A percentile compares a stretch with the other conserved stretches of the same genome.
phyloP scores from a whole-genome alignment of 371 early-diverging fungal species.

The Mortierella sp. region DNA sequence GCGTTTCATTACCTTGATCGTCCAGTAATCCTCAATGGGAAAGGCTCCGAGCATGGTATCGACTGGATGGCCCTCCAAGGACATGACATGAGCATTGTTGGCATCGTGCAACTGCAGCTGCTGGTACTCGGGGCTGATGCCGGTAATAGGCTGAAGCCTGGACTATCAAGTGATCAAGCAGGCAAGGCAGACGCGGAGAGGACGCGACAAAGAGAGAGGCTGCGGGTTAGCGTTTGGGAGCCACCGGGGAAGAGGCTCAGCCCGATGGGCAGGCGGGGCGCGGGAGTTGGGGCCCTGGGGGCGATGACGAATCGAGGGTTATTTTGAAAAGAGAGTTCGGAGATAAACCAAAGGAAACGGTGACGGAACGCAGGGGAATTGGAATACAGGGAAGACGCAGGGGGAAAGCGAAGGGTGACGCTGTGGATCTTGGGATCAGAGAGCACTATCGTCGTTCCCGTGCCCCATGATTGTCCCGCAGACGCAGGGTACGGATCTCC shows the following conservation, averaged over 20 bases:
- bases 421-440: too few relatives aligned
- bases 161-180: conserved; percentile 54
- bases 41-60: conserved; percentile 85
- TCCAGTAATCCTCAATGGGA: conserved; percentile 85
- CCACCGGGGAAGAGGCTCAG: too few relatives aligned
- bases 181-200: too few relatives aligned
- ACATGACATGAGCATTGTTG: conserved; percentile 67
- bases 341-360: conserved; percentile 2
- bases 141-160: conserved; percentile 93
- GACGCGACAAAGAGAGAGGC: too few relatives aligned
- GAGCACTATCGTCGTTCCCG: conserved; percentile 1
- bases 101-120: conserved; percentile 70
- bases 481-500: background rate
- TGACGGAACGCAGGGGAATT: background rate
- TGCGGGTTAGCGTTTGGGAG: too few relatives aligned
- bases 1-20: conserved; percentile 61
- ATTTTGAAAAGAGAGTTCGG: too few relatives aligned
- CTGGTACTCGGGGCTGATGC: conserved; percentile 81
- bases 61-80: conserved; percentile 70
- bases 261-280: too few relatives aligned
- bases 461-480: conserved; percentile 19
- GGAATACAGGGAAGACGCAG: too few relatives aligned
- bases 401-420: too few relatives aligned
- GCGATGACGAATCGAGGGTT: too few relatives aligned
- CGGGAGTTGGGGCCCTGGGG: too few relatives aligned